A percentile compares a stretch with the other conserved stretches of the same genome.
These are phyloP conservation scores for Solanum virginianum DNA, from an alignment of 257 asterid species.

Conservation along the genomic window DNA sequence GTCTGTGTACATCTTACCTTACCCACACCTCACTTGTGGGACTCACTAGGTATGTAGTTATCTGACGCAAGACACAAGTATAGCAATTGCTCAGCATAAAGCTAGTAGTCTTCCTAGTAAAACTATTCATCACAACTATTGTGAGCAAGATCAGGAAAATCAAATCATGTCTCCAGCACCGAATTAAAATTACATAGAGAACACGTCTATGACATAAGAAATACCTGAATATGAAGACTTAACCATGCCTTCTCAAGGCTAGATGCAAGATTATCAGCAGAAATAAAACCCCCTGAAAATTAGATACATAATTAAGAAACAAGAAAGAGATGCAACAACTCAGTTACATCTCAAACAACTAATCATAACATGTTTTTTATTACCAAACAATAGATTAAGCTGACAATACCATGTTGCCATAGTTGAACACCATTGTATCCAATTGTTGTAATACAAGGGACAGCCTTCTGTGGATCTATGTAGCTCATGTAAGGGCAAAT, in stretches of 20 bases:
- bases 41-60: not conserved
- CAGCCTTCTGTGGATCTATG: conserved; percentile 64
- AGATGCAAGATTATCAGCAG: conserved; percentile 64
- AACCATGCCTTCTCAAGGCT: conserved; percentile 85
- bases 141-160: not conserved
- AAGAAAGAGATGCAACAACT: not conserved
- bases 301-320: not conserved
- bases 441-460: conserved; percentile 78
- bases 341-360: conserved; percentile 1
- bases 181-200: not conserved
- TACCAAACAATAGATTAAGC: not conserved
- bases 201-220: not conserved
- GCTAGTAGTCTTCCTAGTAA: not conserved
- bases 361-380: conserved; percentile 33
- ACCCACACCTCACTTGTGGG: not conserved
- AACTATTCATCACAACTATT: not conserved
- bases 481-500: conserved; percentile 34
- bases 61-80: not conserved
- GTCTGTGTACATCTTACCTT: not conserved
- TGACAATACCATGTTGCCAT: conserved; percentile 64
- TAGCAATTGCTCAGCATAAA: not conserved
- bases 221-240: conserved; percentile 87
- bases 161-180: not conserved
- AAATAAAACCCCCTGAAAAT: conserved; percentile 52
- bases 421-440: conserved; percentile 74